Conservation (phyloP, 305 asterid species). For the Rubia balearica region DNA sequence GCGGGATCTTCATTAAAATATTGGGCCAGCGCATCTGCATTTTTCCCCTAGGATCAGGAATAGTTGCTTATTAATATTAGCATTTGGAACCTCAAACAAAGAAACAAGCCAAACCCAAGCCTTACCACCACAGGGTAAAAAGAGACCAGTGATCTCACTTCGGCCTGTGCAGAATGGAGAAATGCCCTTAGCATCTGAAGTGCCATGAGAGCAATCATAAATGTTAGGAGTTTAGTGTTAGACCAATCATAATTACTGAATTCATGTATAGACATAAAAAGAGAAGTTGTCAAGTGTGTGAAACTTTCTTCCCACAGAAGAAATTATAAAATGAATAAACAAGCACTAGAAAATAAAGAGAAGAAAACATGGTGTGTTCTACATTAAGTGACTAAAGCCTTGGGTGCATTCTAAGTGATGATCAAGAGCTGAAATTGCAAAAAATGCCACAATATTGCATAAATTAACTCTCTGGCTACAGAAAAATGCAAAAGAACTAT, state of each 20-base stretch:
- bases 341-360: too few species aligned
- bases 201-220: conserved; percentile 15
- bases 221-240: background rate
- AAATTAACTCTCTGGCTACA: background rate
- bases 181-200: conserved; percentile 58
- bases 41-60: conserved; percentile 50
- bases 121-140: conserved; percentile 74
- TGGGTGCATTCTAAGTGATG: background rate
- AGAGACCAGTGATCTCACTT: conserved; percentile 68
- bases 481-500: conserved; percentile 4
- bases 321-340: too few species aligned
- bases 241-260: too few species aligned
- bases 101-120: conserved; percentile 7
- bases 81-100: background rate
- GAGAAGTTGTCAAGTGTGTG: background rate
- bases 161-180: conserved; percentile 53
- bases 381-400: background rate
- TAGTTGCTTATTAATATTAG: conserved; percentile 11
- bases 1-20: conserved; percentile 90
- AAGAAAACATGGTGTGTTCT: too few species aligned
- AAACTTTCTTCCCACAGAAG: too few species aligned
- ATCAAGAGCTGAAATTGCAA: background rate
- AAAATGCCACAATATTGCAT: background rate
- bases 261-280: background rate
- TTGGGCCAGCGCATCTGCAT: conserved; percentile 73